These are phyloP conservation scores for Voacanga thouarsii DNA, from an alignment of 257 asterid species.

Conservation along the genomic window DNA sequence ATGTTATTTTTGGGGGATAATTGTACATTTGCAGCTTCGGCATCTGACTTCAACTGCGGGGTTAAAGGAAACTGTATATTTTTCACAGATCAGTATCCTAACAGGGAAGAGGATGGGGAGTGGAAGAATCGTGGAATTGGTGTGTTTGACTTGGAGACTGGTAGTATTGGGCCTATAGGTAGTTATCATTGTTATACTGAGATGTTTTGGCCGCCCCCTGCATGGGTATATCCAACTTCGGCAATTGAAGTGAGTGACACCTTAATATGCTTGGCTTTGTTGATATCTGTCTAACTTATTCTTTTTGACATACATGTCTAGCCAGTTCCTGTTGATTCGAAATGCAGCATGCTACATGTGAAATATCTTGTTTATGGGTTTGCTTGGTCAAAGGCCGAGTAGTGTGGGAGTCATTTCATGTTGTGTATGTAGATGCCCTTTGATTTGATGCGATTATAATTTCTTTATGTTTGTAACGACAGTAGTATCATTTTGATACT, in stretches of 20 bases:
- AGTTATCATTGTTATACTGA: constrained; percentile 39
- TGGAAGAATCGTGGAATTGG: constrained; percentile 51
- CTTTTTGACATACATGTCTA: neutral
- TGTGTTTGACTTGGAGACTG: constrained; percentile 65
- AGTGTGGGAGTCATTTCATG: neutral
- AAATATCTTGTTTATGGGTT: neutral
- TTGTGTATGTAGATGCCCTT: neutral
- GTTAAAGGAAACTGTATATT: constrained; percentile 65
- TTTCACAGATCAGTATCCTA: constrained; percentile 51
- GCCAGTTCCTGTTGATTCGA: neutral
- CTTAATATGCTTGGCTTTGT: constrained; percentile 6
- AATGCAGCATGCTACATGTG: neutral
- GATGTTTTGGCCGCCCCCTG: constrained; percentile 91
- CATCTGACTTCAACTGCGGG: constrained; percentile 39
- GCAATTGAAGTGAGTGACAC: constrained; percentile 51
- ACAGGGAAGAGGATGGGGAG: constrained; percentile 52
- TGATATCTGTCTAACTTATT: neutral
- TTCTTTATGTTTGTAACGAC: neutral
- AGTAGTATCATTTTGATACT: too few relatives aligned
- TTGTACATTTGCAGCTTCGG: constrained; percentile 56
- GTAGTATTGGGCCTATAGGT: constrained; percentile 58
- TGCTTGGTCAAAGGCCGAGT: neutral
- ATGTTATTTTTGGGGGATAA: constrained; percentile 80
- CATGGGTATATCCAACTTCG: constrained; percentile 55
- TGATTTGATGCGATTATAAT: neutral